These are phyloP conservation scores for Huntiella moniliformis DNA, from an alignment of 2,329 filamentous ascomycete genomes.

Conservation along the genomic window DNA sequence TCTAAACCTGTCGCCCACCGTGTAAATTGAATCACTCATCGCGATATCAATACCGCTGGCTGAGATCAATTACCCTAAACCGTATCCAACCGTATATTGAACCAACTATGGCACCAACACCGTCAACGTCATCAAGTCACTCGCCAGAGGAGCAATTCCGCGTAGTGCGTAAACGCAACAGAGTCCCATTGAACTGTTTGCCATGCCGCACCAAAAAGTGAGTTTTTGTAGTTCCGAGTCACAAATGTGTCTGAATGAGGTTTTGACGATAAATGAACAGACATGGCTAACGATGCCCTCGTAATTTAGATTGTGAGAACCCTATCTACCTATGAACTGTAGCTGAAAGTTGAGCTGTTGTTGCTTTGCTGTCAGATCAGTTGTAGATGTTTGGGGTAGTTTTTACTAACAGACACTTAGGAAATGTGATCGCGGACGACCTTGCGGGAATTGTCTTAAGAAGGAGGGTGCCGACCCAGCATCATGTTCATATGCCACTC, in stretches of 20 bases:
- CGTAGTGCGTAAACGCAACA: constrained; percentile 78
- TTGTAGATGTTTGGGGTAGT: background rate
- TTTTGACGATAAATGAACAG: constrained; percentile 21
- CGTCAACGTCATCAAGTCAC: constrained; percentile 53
- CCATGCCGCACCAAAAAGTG: constrained; percentile 86
- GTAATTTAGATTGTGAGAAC: constrained; percentile 10
- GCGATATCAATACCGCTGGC: no score
- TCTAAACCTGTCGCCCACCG: no score
- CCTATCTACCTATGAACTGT: no score
- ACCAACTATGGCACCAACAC: constrained; percentile 52
- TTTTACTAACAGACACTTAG: constrained; percentile 21
- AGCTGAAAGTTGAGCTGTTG: background rate
- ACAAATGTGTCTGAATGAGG: background rate
- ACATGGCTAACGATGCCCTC: constrained; percentile 1
- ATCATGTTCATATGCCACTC: constrained; percentile 71
- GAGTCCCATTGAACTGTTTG: constrained; percentile 78
- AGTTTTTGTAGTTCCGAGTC: constrained; percentile 16
- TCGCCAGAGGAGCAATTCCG: constrained; percentile 76
- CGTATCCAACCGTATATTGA: background rate
- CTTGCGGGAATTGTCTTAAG: constrained; percentile 89
- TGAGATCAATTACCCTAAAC: no score
- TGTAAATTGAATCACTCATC: no score
- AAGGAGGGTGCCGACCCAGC: constrained; percentile 63
- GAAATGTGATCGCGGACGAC: constrained; percentile 83
- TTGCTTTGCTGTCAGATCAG: background rate